Percentiles rank a stretch among this genome's conserved stretches.
Conservation (phyloP, 768 basidiomycete genomes). For the Rhodosporidiobolus odoratus region DNA sequence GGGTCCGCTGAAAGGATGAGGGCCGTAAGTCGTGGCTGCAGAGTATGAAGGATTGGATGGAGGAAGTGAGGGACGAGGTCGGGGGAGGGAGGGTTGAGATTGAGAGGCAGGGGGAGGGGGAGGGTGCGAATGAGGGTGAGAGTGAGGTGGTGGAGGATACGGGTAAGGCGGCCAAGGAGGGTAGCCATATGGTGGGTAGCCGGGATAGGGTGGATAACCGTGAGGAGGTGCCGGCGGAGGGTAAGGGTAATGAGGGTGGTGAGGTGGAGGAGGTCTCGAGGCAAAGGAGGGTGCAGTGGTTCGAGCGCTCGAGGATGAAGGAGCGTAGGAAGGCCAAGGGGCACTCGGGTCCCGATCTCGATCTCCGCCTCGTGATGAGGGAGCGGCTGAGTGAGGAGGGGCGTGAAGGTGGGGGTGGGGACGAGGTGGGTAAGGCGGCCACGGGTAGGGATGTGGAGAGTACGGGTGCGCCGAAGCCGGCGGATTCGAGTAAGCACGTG, state of each 20-base stretch:
- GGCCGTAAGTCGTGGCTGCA: background rate
- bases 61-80: background rate
- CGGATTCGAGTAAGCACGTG: background rate
- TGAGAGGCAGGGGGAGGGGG: background rate
- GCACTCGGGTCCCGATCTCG: background rate
- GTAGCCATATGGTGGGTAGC: conserved; percentile 6
- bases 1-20: background rate
- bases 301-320: background rate
- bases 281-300: conserved; percentile 1
- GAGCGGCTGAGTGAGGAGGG: background rate
- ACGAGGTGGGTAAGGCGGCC: conserved; percentile 6
- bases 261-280: background rate
- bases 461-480: background rate
- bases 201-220: conserved; percentile 10
- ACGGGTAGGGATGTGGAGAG: background rate
- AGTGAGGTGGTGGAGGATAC: background rate
- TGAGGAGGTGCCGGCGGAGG: conserved; percentile 8
- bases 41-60: background rate
- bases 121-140: background rate
- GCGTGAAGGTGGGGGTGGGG: conserved; percentile 4
- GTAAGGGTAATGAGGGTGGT: background rate
- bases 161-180: conserved; percentile 1
- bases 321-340: background rate
- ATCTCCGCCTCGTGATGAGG: too few species aligned
- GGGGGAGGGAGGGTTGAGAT: background rate